Conservation (phyloP, 1,139 yeast genomes). For the Suhomyces choctaworum region DNA sequence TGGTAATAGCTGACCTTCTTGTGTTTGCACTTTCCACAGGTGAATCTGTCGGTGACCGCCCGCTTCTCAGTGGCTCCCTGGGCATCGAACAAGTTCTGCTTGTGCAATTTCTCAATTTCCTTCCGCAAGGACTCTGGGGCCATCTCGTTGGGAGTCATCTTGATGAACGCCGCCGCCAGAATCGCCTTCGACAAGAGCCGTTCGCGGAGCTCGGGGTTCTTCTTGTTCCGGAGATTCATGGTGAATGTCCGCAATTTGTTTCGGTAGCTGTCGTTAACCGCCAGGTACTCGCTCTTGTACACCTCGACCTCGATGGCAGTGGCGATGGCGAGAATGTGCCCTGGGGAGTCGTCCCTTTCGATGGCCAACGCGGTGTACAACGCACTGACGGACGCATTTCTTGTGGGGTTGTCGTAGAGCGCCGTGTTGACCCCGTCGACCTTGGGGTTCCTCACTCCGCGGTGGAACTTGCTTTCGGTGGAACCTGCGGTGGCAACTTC, state of each 20-base stretch:
- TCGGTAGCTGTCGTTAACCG: slow-evolving; percentile 61
- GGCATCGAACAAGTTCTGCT: slow-evolving; percentile 90
- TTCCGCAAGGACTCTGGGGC: slow-evolving; percentile 88
- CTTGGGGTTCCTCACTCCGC: slow-evolving; percentile 69
- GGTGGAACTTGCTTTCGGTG: slow-evolving; percentile 23
- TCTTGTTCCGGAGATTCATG: slow-evolving; percentile 83
- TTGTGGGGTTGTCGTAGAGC: slow-evolving; percentile 69
- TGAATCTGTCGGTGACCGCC: slow-evolving; percentile 93
- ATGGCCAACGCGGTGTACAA: slow-evolving; percentile 86
- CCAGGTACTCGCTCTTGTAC: slow-evolving; percentile 56
- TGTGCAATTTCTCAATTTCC: slow-evolving; percentile 81
- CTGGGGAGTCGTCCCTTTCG: slow-evolving; percentile 59
- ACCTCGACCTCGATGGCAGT: slow-evolving; percentile 75
- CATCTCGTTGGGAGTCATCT: slow-evolving; percentile 88
- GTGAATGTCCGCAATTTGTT: slow-evolving; percentile 81
- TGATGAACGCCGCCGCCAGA: slow-evolving; percentile 62
- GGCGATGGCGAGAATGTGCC: slow-evolving; percentile 61
- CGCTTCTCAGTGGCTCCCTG: slow-evolving; percentile 98
- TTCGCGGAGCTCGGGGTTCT: slow-evolving; percentile 79
- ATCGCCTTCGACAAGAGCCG: slow-evolving; percentile 68
- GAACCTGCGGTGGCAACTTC: slow-evolving; percentile 21
- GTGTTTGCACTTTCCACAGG: slow-evolving; percentile 97
- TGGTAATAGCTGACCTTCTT: slow-evolving; percentile 96
- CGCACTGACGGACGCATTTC: slow-evolving; percentile 83
- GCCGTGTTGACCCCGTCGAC: slow-evolving; percentile 77